These are phyloP conservation scores for Sporothrix variecibatus DNA, from an alignment of 2,329 filamentous ascomycete species.

Conservation along the genomic window DNA sequence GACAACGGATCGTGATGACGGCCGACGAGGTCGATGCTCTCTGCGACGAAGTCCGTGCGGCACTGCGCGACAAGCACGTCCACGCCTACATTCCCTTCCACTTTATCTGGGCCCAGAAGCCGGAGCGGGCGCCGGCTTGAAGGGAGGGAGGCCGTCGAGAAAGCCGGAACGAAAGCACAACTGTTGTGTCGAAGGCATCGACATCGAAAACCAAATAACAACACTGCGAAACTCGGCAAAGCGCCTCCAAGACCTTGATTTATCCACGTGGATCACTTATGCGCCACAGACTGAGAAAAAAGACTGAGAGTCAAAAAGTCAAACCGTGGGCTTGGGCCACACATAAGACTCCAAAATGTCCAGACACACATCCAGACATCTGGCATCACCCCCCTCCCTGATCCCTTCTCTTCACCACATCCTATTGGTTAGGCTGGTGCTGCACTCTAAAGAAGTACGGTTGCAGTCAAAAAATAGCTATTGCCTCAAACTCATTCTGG, in stretches of 20 bases:
- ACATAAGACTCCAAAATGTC: neutral
- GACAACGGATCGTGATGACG: slow-evolving; percentile 26
- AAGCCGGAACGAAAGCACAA: neutral
- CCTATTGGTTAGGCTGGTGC: neutral
- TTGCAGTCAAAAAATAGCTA: neutral
- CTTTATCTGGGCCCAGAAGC: slow-evolving; percentile 50
- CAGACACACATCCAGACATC: neutral
- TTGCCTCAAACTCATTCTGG: neutral
- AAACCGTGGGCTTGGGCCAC: neutral
- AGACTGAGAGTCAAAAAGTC: neutral
- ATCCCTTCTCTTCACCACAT: neutral
- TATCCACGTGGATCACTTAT: neutral
- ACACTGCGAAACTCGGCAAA: neutral
- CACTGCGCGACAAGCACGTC: slow-evolving; percentile 39
- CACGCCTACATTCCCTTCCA: slow-evolving; percentile 49
- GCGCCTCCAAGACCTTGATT: neutral
- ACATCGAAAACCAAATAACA: neutral
- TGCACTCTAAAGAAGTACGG: neutral
- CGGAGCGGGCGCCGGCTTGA: slow-evolving; percentile 37
- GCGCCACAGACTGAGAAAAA: neutral
- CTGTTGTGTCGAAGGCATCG: neutral
- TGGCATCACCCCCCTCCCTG: neutral
- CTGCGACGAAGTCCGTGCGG: slow-evolving; percentile 36
- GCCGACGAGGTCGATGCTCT: slow-evolving; percentile 39
- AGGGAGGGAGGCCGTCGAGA: neutral